Conservation (phyloP, 2,329 filamentous ascomycete genomes). For the Talaromyces islandicus region DNA sequence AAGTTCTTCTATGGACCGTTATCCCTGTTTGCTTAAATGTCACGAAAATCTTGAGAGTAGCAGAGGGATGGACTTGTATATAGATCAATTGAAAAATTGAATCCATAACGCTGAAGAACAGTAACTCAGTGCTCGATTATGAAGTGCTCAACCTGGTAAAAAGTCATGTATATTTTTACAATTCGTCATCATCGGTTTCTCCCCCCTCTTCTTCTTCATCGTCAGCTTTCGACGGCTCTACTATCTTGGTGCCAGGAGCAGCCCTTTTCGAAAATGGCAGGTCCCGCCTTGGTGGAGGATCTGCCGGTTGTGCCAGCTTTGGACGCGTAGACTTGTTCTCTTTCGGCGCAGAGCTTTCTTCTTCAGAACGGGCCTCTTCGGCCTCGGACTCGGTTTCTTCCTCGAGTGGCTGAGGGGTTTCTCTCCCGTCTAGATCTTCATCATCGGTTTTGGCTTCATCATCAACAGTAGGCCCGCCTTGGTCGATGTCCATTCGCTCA, state of each 20-base stretch:
- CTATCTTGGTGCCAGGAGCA: background rate
- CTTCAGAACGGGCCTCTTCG: constrained; percentile 21
- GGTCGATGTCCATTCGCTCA: constrained; percentile 32
- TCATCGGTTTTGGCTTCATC: constrained; percentile 11
- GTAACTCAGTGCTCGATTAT: background rate
- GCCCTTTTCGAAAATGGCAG: constrained; percentile 33
- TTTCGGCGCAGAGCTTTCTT: background rate
- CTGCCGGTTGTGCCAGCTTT: constrained; percentile 11
- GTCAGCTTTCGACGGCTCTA: constrained; percentile 2
- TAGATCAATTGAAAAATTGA: constrained; percentile 2
- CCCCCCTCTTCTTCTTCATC: constrained; percentile 16
- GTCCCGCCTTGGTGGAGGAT: constrained; percentile 35
- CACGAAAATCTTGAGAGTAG: background rate
- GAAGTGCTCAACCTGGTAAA: background rate
- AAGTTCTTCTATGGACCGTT: constrained; percentile 5
- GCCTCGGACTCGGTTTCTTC: constrained; percentile 24
- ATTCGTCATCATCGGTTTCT: constrained; percentile 39
- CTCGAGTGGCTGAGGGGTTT: constrained; percentile 28
- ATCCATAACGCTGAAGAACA: background rate
- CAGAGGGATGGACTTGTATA: constrained; percentile 1
- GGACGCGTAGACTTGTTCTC: constrained; percentile 2
- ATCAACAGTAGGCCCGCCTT: background rate
- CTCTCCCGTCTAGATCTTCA: constrained; percentile 20
- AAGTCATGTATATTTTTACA: constrained; percentile 10
- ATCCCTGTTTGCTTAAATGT: background rate